Evolutionary conservation across 2,329 filamentous ascomycete genomes (phyloP).

Genomic region (Colletotrichum destructivum): DNA sequence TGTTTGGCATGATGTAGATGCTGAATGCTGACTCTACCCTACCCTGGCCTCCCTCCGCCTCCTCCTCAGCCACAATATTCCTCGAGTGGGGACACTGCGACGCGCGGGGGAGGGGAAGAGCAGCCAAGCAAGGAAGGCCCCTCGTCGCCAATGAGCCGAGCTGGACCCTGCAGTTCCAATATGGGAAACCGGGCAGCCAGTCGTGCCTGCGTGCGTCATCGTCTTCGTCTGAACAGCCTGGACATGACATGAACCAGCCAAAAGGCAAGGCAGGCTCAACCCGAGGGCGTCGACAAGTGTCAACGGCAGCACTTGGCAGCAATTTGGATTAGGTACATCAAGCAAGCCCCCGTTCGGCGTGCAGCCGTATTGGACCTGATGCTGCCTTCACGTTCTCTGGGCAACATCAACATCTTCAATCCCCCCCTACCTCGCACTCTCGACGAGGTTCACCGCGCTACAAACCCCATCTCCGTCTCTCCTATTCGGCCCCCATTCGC

Average conservation of each 20-base stretch:
- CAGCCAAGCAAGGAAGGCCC: slow-evolving; percentile 39
- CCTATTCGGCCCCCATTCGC: background rate
- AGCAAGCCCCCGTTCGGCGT: too few relatives aligned
- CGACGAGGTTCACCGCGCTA: background rate
- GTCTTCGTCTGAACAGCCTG: slow-evolving; percentile 27
- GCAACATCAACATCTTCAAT: background rate
- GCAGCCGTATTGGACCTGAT: too few relatives aligned
- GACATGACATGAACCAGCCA: too few relatives aligned
- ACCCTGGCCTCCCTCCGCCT: background rate
- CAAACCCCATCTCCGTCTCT: slow-evolving; percentile 2
- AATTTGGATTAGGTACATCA: too few relatives aligned
- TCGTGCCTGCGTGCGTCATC: slow-evolving; percentile 44
- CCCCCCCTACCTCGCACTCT: background rate
- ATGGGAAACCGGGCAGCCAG: slow-evolving; percentile 41
- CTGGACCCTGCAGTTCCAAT: slow-evolving; percentile 33
- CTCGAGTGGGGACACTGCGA: slow-evolving; percentile 12
- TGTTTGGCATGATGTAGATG: background rate
- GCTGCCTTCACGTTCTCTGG: too few relatives aligned
- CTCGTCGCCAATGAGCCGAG: slow-evolving; percentile 17
- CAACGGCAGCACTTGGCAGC: slow-evolving; percentile 8
- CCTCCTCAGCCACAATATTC: slow-evolving; percentile 29
- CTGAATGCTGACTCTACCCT: slow-evolving; percentile 10
- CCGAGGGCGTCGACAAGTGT: slow-evolving; percentile 28
- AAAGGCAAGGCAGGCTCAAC: slow-evolving; percentile 13
- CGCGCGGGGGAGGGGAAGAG: slow-evolving; percentile 10